Conservation (phyloP, 768 basidiomycete species). For the Gymnopilus dilepis region DNA sequence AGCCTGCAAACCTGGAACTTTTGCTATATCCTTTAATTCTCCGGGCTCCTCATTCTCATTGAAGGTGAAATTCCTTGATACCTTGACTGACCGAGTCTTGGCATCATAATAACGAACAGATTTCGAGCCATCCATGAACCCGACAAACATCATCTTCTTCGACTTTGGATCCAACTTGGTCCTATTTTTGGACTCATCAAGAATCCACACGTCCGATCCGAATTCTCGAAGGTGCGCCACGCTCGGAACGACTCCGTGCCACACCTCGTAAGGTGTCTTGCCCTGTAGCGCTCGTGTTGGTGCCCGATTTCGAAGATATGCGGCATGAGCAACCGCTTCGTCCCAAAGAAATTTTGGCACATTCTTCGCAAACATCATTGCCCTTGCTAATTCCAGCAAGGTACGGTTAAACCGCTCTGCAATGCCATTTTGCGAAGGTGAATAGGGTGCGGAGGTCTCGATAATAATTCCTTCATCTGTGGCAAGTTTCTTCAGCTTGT, state of each 20-base stretch:
- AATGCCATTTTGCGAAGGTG: slow-evolving; percentile 15
- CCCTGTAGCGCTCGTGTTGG: neutral
- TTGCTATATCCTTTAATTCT: slow-evolving; percentile 5
- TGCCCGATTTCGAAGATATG: neutral
- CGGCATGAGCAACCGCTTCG: neutral
- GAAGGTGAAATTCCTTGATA: slow-evolving; percentile 28
- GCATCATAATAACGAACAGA: slow-evolving; percentile 9
- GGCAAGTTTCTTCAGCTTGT: slow-evolving; percentile 2
- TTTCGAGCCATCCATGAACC: slow-evolving; percentile 15
- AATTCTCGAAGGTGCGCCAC: slow-evolving; percentile 27
- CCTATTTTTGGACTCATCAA: neutral
- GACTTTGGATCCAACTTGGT: neutral
- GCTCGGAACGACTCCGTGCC: neutral
- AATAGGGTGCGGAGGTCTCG: slow-evolving; percentile 17
- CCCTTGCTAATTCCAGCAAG: slow-evolving; percentile 7
- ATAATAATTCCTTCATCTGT: slow-evolving; percentile 13
- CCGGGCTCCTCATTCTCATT: too few species aligned
- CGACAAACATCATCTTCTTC: slow-evolving; percentile 25
- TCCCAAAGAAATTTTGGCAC: neutral
- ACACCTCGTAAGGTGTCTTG: slow-evolving; percentile 9
- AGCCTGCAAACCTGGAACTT: neutral
- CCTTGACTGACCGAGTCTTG: slow-evolving; percentile 21
- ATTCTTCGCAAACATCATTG: neutral
- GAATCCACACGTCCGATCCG: slow-evolving; percentile 20
- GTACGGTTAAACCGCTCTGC: too few species aligned